Percentiles rank a stretch among this genome's conserved stretches.
These are phyloP conservation scores for Cryptococcus hybrid DNA, from an alignment of 1,284 basidiomycete species.

Conservation along the genomic window DNA sequence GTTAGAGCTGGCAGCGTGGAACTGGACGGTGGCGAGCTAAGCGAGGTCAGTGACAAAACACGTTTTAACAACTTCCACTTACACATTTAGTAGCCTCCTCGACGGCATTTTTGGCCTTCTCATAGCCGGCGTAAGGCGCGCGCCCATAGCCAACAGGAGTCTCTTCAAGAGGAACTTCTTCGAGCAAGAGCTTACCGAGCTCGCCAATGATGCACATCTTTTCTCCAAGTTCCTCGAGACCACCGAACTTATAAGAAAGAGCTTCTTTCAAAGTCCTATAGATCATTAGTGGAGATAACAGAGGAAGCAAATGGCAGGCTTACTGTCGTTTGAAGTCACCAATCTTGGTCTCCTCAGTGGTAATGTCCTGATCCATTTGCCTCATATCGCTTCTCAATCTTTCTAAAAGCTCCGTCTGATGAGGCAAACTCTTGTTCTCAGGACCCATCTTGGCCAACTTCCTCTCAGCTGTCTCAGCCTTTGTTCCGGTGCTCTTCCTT, in stretches of 20 bases:
- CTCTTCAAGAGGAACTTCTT: conserved; percentile 74
- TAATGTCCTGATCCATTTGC: conserved; percentile 74
- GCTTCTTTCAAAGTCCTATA: conserved; percentile 56
- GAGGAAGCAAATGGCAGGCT: too few species aligned
- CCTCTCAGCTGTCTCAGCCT: conserved; percentile 84
- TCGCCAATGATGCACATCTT: conserved; percentile 83
- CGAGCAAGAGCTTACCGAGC: conserved; percentile 71
- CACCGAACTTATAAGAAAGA: conserved; percentile 84
- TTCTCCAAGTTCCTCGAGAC: conserved; percentile 78
- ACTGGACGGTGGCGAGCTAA: conserved; percentile 41
- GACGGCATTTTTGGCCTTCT: conserved; percentile 61
- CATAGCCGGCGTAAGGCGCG: conserved; percentile 62
- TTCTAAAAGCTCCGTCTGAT: conserved; percentile 74
- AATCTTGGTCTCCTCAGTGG: conserved; percentile 75
- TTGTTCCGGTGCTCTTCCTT: conserved; percentile 64
- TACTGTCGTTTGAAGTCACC: conserved; percentile 76
- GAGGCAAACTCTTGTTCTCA: conserved; percentile 79
- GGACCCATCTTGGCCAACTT: conserved; percentile 88
- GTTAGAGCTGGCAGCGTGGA: conserved; percentile 31
- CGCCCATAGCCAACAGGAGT: conserved; percentile 79
- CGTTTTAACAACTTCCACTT: conserved; percentile 9
- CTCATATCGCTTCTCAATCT: conserved; percentile 75
- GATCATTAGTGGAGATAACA: too few species aligned
- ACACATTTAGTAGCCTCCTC: conserved; percentile 61
- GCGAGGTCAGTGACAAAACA: conserved; percentile 26